Conservation (phyloP, 2,329 filamentous ascomycete species). For the Ascochyta viciae-villosae region DNA sequence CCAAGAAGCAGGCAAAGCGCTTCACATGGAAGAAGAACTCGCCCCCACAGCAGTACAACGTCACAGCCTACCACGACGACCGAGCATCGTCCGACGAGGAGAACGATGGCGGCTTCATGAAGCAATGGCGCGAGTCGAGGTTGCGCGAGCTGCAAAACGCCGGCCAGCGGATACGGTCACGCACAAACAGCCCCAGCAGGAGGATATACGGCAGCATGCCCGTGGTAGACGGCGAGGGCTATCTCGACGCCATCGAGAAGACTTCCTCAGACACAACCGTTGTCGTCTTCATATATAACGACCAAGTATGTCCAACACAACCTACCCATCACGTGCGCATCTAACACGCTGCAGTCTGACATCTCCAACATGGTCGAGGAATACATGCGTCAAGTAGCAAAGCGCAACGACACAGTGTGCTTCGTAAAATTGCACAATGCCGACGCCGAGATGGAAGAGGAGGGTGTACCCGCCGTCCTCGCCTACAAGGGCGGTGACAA, state of each 20-base stretch:
- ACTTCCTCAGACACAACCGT: conserved; percentile 81
- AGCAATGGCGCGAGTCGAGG: conserved; percentile 82
- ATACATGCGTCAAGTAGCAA: conserved; percentile 77
- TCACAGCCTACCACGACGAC: conserved; percentile 59
- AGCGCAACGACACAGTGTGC: conserved; percentile 72
- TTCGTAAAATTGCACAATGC: conserved; percentile 92
- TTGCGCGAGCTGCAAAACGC: conserved; percentile 75
- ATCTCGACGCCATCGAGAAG: conserved; percentile 95
- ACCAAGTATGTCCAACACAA: conserved; percentile 68
- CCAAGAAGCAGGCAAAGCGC: conserved; percentile 51
- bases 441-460: conserved; percentile 92
- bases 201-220: conserved; percentile 81
- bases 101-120: conserved; percentile 82
- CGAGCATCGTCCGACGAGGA: conserved; percentile 58
- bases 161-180: conserved; percentile 63
- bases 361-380: conserved; percentile 81
- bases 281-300: conserved; percentile 92
- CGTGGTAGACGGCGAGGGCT: conserved; percentile 86
- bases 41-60: conserved; percentile 32
- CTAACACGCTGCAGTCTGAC: conserved; percentile 66
- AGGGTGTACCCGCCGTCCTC: conserved; percentile 84
- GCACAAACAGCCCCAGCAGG: conserved; percentile 78
- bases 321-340: conserved; percentile 1
- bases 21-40: conserved; percentile 44
- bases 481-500: conserved; percentile 91